Percentiles rank a stretch among this genome's conserved stretches.
phyloP scores from a whole-genome alignment of 495 filamentous ascomycete species.

The Penicillium egyptiacum region DNA sequence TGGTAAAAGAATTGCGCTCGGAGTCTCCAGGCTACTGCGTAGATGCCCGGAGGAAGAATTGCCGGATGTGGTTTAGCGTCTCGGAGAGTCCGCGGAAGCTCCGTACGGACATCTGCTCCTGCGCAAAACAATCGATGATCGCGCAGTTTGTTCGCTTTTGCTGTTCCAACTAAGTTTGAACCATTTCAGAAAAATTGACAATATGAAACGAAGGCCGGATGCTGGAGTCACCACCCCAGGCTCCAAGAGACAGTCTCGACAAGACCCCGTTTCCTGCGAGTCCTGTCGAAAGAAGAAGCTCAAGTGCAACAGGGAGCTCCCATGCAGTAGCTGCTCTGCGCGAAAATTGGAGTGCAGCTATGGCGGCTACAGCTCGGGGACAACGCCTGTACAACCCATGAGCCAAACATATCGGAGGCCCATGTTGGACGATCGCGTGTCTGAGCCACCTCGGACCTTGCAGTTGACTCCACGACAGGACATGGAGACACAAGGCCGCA shows the following conservation, averaged over 20 bases:
- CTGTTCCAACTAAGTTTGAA: neutral
- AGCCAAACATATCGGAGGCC: neutral
- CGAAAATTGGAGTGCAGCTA: constrained; percentile 41
- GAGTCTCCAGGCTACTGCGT: constrained; percentile 7
- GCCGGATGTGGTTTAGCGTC: constrained; percentile 6
- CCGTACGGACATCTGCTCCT: constrained; percentile 9
- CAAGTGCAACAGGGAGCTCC: constrained; percentile 26
- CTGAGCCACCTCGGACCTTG: neutral
- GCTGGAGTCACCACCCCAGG: neutral
- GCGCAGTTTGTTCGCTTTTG: neutral
- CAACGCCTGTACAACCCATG: neutral
- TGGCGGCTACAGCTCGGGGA: neutral
- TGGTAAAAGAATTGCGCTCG: neutral
- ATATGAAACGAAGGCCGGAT: constrained; percentile 33
- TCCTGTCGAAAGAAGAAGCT: constrained; percentile 21
- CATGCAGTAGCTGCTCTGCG: constrained; percentile 47
- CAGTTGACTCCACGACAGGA: neutral
- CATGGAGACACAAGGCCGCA: neutral
- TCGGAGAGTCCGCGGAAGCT: constrained; percentile 32
- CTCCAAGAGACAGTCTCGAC: constrained; percentile 32
- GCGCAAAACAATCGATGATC: neutral
- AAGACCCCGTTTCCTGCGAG: constrained; percentile 53
- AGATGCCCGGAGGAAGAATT: neutral
- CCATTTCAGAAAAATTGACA: neutral
- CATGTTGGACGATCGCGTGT: neutral